Evolutionary conservation across 2,329 filamentous ascomycete species (phyloP), one percentile per base, ranked within the genome.

Genomic region (Claviceps sp.): DNA sequence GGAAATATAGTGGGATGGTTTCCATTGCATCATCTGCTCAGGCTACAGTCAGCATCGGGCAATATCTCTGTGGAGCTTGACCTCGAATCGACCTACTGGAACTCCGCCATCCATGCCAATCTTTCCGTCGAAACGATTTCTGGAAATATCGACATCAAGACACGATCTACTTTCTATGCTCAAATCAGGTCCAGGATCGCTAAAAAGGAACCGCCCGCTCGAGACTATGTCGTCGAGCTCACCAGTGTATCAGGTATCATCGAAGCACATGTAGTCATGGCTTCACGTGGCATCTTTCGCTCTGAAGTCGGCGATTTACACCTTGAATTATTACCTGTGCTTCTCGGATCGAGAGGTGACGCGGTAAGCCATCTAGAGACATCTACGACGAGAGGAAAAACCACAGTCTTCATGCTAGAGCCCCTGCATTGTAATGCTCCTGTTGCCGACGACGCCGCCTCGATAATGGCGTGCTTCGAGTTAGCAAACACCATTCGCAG

Each of bases 351-450:
- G n/a, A 37, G 43, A 41, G 63, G 69, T 55, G 54, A 60, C 5
- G 50, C 54, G 1, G 38, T 57, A 30, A 18, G 46, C 37, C 34
- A 18, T 14, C 49, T 78, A 3, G 59, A 61, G 38, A 78, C 75
- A 0, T 54, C 61, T 6, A 72, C 71, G 0, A 72, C 69, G 46
- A 76, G 71, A 53, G 76, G 75, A 34, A 53, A 56, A 2, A 70
- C 67, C 0, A 56, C 57, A 0, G 52, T 78, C 9, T 34, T 34
- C 30, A 11, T 34, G 9, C 4, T 34, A 4, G 30, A 34, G 11
- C 30, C 30, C 30, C 30, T 34, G 30, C 4, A 11, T 34, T 4
- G 9, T 4, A 34, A 34, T 34, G 9, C 30, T 4, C 30, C 30
- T 34, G 30, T 34, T 11, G 30, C 30, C 9, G 30, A 34, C 9